Evolutionary conservation across 1,139 yeast species (phyloP).

Genomic region (Pichia sp.): DNA sequence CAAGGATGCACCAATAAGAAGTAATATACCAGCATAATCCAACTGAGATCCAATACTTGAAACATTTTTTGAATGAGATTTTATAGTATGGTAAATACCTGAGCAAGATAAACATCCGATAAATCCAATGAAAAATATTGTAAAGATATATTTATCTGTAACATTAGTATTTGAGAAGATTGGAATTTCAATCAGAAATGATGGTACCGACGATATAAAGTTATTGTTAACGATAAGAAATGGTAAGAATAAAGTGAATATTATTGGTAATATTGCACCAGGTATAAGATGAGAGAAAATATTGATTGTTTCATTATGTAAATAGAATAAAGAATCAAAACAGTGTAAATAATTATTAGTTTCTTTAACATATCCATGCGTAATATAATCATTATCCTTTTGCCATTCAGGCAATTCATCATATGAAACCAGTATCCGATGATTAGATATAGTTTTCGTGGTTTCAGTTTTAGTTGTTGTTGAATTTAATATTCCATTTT

Average conservation of each 20-base stretch:
- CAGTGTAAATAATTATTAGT: constrained; percentile 50
- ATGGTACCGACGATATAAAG: constrained; percentile 23
- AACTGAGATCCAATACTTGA: constrained; percentile 66
- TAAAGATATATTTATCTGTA: constrained; percentile 38
- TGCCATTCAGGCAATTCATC: constrained; percentile 75
- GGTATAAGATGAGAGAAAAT: constrained; percentile 79
- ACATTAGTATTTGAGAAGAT: constrained; percentile 38
- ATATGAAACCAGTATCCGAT: constrained; percentile 8
- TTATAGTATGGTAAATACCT: constrained; percentile 69
- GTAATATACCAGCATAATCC: constrained; percentile 82
- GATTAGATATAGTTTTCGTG: not conserved
- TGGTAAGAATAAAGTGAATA: constrained; percentile 21
- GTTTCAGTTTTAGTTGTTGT: not conserved
- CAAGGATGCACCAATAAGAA: constrained; percentile 68
- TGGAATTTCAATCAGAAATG: constrained; percentile 30
- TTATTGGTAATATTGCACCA: constrained; percentile 35
- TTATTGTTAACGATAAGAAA: constrained; percentile 15
- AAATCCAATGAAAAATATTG: constrained; percentile 44
- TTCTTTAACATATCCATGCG: constrained; percentile 67
- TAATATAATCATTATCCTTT: constrained; percentile 72
- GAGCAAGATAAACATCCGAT: constrained; percentile 61
- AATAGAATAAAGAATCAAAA: constrained; percentile 48
- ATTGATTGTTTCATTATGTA: constrained; percentile 84
- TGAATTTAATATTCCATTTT: no score
- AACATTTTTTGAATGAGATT: constrained; percentile 61